These are phyloP conservation scores for Fonsecaea erecta DNA, from an alignment of 2,329 filamentous ascomycete species.

Conservation along the genomic window DNA sequence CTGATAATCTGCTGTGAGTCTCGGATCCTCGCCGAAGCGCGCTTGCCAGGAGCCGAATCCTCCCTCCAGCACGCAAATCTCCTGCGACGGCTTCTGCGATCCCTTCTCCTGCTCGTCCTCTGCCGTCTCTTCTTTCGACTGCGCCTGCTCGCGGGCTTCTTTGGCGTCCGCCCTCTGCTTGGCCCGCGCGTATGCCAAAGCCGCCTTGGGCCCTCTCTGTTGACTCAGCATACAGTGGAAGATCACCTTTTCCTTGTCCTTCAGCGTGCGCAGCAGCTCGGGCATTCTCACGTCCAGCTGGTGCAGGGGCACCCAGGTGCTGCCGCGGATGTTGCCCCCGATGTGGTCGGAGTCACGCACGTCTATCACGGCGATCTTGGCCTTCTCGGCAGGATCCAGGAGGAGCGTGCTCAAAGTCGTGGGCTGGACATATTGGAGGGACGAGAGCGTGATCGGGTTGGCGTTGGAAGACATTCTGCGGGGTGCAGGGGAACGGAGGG, in stretches of 20 bases:
- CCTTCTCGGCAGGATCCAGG: constrained; percentile 53
- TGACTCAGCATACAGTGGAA: constrained; percentile 96
- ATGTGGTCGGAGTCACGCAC: constrained; percentile 90
- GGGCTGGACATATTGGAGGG: constrained; percentile 69
- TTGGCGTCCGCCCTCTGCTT: constrained; percentile 42
- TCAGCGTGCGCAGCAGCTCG: constrained; percentile 77
- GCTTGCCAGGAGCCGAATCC: constrained; percentile 93
- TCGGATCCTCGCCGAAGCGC: constrained; percentile 72
- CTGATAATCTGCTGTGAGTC: constrained; percentile 80
- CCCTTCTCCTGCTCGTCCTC: constrained; percentile 31
- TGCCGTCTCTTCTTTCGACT: constrained; percentile 29
- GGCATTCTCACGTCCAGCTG: constrained; percentile 77
- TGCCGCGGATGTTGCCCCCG: constrained; percentile 83
- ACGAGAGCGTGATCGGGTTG: constrained; percentile 63
- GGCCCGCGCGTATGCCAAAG: constrained; percentile 68
- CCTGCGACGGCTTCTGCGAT: constrained; percentile 56
- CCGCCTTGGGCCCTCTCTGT: constrained; percentile 84
- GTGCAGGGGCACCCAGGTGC: constrained; percentile 73
- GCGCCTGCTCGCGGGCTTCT: constrained; percentile 23
- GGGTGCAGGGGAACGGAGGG: neutral
- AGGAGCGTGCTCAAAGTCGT: constrained; percentile 70
- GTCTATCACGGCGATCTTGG: constrained; percentile 75
- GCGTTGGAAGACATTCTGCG: constrained; percentile 24
- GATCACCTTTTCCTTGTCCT: constrained; percentile 79
- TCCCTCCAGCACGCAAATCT: constrained; percentile 77